Conservation (phyloP, 2,329 filamentous ascomycete species). For the Aureobasidium subglaciale region DNA sequence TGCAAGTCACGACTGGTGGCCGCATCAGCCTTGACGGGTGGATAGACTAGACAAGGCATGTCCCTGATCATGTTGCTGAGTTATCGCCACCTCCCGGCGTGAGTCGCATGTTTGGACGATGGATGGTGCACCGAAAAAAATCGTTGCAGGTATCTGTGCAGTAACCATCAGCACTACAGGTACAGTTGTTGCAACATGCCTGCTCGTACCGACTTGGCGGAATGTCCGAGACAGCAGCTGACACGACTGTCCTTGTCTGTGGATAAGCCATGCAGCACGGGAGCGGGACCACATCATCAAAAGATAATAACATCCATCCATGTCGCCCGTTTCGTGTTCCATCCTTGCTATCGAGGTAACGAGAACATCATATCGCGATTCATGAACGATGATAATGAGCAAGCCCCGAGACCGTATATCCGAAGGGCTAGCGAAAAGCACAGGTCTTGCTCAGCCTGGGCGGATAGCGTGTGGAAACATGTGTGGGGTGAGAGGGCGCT, state of each 20-base stretch:
- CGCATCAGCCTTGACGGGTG: constrained; percentile 2
- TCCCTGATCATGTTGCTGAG: background rate
- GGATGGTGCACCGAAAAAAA: constrained; percentile 2
- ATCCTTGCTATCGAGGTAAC: background rate
- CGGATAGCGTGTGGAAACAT: background rate
- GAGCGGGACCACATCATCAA: constrained; percentile 8
- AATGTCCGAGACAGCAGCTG: constrained; percentile 11
- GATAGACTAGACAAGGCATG: constrained; percentile 5
- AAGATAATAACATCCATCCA: background rate
- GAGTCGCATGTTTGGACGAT: constrained; percentile 1
- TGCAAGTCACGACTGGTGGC: constrained; percentile 2
- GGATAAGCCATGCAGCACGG: background rate
- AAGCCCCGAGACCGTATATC: constrained; percentile 7
- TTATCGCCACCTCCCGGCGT: background rate
- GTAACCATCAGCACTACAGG: constrained; percentile 13
- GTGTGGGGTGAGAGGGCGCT: constrained; percentile 1
- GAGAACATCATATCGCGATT: constrained; percentile 8
- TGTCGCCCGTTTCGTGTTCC: constrained; percentile 1
- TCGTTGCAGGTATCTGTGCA: constrained; percentile 2
- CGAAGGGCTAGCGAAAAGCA: constrained; percentile 11
- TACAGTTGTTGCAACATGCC: constrained; percentile 1
- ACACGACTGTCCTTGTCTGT: constrained; percentile 12
- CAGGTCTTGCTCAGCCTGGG: constrained; percentile 3
- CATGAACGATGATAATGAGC: background rate
- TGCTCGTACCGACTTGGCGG: constrained; percentile 9